Percentiles rank a stretch among this genome's conserved stretches.
Evolutionary conservation across 768 basidiomycete genomes (phyloP).

Genomic region (Auricularia auricula-judae): DNA sequence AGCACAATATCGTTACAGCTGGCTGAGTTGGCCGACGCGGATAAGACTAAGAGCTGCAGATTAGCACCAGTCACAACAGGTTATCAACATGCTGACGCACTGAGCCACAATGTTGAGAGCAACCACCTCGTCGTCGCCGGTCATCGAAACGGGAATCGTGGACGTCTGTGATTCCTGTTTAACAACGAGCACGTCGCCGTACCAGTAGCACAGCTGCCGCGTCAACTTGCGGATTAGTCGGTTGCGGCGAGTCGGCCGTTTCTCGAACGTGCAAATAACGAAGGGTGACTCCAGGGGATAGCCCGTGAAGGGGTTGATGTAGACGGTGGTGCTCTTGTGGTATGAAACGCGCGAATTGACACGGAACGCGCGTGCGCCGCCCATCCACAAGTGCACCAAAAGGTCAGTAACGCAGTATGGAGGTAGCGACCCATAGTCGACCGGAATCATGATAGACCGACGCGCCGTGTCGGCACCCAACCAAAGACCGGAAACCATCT

Average conservation of each 20-base stretch:
- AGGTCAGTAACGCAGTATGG: background rate
- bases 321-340: background rate
- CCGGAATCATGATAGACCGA: background rate
- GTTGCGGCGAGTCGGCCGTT: background rate
- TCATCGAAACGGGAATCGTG: background rate
- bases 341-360: background rate
- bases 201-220: background rate
- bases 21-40: too few species aligned
- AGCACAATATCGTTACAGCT: too few species aligned
- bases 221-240: background rate
- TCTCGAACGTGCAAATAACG: background rate
- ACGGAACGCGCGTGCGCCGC: background rate
- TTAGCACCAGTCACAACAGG: too few species aligned
- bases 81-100: background rate
- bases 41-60: too few species aligned
- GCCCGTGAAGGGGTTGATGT: background rate
- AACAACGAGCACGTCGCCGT: background rate
- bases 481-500: too few species aligned
- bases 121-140: background rate
- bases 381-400: background rate
- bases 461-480: too few species aligned
- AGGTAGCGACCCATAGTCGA: background rate
- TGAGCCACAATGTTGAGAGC: background rate
- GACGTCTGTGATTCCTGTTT: background rate
- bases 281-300: background rate